phyloP scores from a whole-genome alignment of 139 green algal species.

The Chlorella vulgaris region DNA sequence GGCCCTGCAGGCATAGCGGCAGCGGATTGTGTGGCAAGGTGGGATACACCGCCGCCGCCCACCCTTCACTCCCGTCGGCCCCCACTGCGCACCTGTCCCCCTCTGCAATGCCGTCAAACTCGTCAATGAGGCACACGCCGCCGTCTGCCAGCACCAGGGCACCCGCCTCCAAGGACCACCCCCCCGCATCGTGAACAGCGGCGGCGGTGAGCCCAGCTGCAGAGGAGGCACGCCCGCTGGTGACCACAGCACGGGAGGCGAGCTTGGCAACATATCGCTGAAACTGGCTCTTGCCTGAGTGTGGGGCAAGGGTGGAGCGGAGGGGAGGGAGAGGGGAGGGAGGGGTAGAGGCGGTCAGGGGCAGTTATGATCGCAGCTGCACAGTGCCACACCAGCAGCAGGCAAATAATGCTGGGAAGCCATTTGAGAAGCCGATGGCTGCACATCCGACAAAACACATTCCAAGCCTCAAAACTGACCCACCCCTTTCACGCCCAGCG shows the following conservation, averaged over 20 bases:
- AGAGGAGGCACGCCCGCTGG: constrained; percentile 72
- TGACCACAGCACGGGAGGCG: constrained; percentile 72
- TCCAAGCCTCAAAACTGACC: no score
- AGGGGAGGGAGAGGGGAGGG: no score
- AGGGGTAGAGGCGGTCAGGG: no score
- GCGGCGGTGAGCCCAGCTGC: constrained; percentile 83
- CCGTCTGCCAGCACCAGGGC: constrained; percentile 85
- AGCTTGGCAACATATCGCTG: constrained; percentile 79
- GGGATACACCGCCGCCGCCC: no score
- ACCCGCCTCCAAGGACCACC: constrained; percentile 90
- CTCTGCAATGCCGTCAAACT: constrained; percentile 84
- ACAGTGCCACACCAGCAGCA: no score
- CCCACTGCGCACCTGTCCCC: constrained; percentile 58
- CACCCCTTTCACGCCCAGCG: no score
- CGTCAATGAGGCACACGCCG: constrained; percentile 90
- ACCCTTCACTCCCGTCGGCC: background rate
- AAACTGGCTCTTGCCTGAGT: constrained; percentile 82
- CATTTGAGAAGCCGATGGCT: no score
- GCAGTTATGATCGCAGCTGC: no score
- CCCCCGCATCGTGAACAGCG: constrained; percentile 75
- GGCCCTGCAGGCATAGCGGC: constrained; percentile 8
- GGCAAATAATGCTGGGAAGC: no score
- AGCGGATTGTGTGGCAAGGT: no score
- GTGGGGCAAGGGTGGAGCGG: no score
- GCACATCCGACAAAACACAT: no score